Conservation (phyloP, 2,329 filamentous ascomycete genomes). For the Clonostachys chloroleuca region DNA sequence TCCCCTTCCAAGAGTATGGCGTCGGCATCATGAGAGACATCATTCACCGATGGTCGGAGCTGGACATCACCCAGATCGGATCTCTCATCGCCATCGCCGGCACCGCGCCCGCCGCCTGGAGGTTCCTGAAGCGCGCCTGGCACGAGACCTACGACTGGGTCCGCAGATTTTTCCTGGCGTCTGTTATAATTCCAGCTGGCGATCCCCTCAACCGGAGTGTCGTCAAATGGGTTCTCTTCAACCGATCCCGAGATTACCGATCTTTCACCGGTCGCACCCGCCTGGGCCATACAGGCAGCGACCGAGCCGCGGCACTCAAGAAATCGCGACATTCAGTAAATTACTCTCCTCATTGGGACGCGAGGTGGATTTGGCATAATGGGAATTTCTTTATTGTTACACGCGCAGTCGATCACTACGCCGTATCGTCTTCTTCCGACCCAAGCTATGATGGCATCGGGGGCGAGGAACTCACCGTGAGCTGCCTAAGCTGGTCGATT, state of each 20-base stretch:
- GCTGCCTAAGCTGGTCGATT: constrained; percentile 45
- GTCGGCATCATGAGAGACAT: constrained; percentile 27
- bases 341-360: constrained; percentile 38
- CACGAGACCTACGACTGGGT: constrained; percentile 31
- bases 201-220: constrained; percentile 40
- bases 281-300: constrained; percentile 18
- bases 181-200: constrained; percentile 33
- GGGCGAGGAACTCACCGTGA: constrained; percentile 39
- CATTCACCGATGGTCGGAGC: constrained; percentile 32
- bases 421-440: constrained; percentile 24
- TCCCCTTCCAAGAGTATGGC: constrained; percentile 8
- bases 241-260: constrained; percentile 30
- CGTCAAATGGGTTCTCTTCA: constrained; percentile 36
- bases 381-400: constrained; percentile 38
- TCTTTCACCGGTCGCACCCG: constrained; percentile 39
- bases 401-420: constrained; percentile 31
- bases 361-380: constrained; percentile 43
- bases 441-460: constrained; percentile 39
- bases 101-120: constrained; percentile 31
- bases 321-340: constrained; percentile 33
- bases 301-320: constrained; percentile 31
- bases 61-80: constrained; percentile 39
- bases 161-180: constrained; percentile 35
- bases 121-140: constrained; percentile 26
- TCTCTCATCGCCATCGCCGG: constrained; percentile 38